phyloP scores from a whole-genome alignment of 495 filamentous ascomycete species.

The Lichenothelia convexa region DNA sequence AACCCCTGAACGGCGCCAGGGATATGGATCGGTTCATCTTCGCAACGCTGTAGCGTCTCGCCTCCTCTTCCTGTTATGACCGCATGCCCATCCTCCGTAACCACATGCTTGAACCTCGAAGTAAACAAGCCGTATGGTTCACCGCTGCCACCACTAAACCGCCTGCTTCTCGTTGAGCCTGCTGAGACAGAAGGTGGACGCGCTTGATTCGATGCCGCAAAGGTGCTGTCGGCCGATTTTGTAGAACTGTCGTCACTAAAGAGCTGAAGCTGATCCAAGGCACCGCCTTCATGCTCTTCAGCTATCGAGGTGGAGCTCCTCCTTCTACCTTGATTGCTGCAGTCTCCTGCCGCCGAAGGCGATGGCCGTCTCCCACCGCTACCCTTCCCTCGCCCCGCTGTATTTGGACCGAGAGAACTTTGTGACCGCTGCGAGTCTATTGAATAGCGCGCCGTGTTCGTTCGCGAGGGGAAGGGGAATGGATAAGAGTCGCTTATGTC shows the following conservation, averaged over 20 bases:
- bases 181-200: too few relatives aligned
- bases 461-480: slow-evolving; percentile 6
- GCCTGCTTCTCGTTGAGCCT: slow-evolving; percentile 6
- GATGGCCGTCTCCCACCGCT: background rate
- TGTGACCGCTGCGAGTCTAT: too few relatives aligned
- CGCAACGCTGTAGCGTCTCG: slow-evolving; percentile 52
- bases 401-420: too few relatives aligned
- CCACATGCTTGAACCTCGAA: slow-evolving; percentile 58
- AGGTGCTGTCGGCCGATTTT: background rate
- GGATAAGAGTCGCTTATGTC: slow-evolving; percentile 14
- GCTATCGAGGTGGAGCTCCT: background rate
- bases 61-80: slow-evolving; percentile 67
- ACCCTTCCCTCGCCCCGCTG: too few relatives aligned
- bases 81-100: slow-evolving; percentile 66
- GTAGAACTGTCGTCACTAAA: background rate
- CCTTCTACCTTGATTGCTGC: background rate
- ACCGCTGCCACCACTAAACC: too few relatives aligned
- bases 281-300: too few relatives aligned
- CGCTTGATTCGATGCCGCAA: background rate
- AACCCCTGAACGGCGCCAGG: slow-evolving; percentile 84
- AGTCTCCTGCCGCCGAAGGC: background rate
- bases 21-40: slow-evolving; percentile 87
- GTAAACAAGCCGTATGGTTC: slow-evolving; percentile 33
- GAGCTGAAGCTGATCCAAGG: background rate
- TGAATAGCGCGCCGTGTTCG: background rate